Base-by-base conservation (phyloP, 345 rosid species). In the Capsella bursapastoris region DNA sequence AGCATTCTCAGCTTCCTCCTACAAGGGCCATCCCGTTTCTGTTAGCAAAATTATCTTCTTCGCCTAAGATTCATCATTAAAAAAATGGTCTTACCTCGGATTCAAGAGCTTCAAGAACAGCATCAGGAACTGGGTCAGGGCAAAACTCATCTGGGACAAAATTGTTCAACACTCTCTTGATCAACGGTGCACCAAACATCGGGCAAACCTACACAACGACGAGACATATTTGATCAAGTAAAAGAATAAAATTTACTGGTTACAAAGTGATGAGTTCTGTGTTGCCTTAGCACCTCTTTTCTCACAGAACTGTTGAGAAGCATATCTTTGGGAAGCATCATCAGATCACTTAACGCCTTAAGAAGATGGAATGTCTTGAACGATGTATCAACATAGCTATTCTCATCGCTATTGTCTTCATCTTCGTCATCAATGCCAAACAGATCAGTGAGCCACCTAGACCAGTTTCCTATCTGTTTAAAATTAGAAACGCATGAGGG, bases 281-380 rank as follows among this genome's bases (percentile, higher is more conserved):
- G 22, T 63, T 37, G 66, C 32, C 47, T 72, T 25, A 64, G 38
- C 43, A 94, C 98, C 96, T 94, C 98, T 87, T 88, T 88, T 78
- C 96, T 80, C 71, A 86, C 83, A 57, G 85, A 68, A 77, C 69
- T 83, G 78, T 83, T 81, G 71, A 90, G 80, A 57, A 94, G 96
- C 97, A 91, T 82, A 76, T 90, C 97, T 78, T 91, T 91, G n/a
- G 98, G 97, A 79, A 94, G 96, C 97, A 94, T 94, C 98, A 91
- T 90, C 41, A 94, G 95, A 81, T 91, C 97, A 74, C 97, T 94
- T 68, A 91, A 74, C 2, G 98, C 95, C 75, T 90, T 88, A 31
- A 94, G 93, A 69, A 90, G 97, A 83, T 79, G 80, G 78, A 94
- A 94, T 67, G 90, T 73, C 78, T 90, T 90, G 72, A 87, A 87